Base-by-base conservation (phyloP, 2,329 filamentous ascomycete species). In the Xylaria sp. region DNA sequence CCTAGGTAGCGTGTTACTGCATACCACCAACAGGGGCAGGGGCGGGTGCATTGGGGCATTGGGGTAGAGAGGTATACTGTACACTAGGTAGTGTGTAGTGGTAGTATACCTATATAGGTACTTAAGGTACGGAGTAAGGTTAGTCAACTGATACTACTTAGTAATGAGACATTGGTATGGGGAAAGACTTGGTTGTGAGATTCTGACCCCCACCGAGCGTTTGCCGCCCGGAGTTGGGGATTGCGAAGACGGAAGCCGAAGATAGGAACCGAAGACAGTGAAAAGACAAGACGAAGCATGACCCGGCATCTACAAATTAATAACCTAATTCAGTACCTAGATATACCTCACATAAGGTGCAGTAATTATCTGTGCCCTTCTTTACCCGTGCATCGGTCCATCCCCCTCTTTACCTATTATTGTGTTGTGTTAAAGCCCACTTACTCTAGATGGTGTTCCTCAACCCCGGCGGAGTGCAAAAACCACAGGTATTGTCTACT, bases 171-270 rank as follows among this genome's bases (percentile, higher is more conserved):
- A n/a, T n/a, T n/a, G 32, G 13, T 27, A 16, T 18, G 12, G 48
- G 27, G 16, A 59, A 61, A 54, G 27, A 51, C 16, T 37, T 23
- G 16, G 40, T 42, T 35, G 3, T 66, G 58, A 66, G n/a, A 48
- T 32, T 25, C 5, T 66, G 64, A 66, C 64, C 64, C 63, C 64
- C 64, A 66, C 40, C 13, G 40, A 44, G 5, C 64, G n/a, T 42
- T 42, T 42, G 53, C 32, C 10, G 32, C 16, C 51, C 12, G n/a
- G 32, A 35, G 5, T 51, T 51, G 23, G 21, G 21, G 48, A n/a
- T 37, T 37, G 23, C 18, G 29, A 9, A 55, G 32, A 54, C 51
- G 51, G 51, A 54, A n/a, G n/a, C n/a, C n/a, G n/a, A n/a, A n/a
- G n/a, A n/a, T n/a, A n/a, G n/a, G n/a, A n/a, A 35, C 16, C 53